Evolutionary conservation across 495 filamentous ascomycete species (phyloP).

Genomic region (Lasiosphaeria miniovina): DNA sequence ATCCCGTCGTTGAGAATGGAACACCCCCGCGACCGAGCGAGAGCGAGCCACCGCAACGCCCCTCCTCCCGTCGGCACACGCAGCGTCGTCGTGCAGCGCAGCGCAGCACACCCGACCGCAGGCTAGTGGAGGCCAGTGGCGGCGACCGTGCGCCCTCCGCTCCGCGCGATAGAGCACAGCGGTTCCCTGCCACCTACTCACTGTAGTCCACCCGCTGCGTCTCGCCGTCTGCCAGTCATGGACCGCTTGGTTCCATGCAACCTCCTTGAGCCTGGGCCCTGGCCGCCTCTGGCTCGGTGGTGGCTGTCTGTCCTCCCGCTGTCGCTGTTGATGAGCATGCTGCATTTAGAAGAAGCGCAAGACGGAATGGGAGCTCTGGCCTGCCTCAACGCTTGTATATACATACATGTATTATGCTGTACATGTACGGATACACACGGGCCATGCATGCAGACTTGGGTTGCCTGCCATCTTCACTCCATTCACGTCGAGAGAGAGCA

Average conservation of each 20-base stretch:
- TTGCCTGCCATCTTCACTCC: not conserved
- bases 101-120: not conserved
- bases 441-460: conserved; percentile 7
- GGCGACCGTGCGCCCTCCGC: not conserved
- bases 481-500: conserved; percentile 1
- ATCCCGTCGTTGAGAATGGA: not conserved
- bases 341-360: conserved; percentile 4
- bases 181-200: not conserved
- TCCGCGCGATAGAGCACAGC: not conserved
- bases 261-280: not conserved
- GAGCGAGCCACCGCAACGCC: too few relatives aligned
- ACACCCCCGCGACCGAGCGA: not conserved
- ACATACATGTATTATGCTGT: conserved; percentile 7
- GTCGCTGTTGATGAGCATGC: not conserved
- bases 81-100: not conserved
- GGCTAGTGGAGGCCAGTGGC: not conserved
- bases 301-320: not conserved
- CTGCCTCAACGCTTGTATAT: not conserved
- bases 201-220: not conserved
- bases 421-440: not conserved
- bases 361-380: conserved; percentile 1
- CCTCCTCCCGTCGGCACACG: too few relatives aligned
- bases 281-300: too few relatives aligned
- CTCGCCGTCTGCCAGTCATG: not conserved
- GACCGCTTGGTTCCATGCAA: not conserved